phyloP scores from a whole-genome alignment of 495 filamentous ascomycete species.

The Podospora didyma region DNA sequence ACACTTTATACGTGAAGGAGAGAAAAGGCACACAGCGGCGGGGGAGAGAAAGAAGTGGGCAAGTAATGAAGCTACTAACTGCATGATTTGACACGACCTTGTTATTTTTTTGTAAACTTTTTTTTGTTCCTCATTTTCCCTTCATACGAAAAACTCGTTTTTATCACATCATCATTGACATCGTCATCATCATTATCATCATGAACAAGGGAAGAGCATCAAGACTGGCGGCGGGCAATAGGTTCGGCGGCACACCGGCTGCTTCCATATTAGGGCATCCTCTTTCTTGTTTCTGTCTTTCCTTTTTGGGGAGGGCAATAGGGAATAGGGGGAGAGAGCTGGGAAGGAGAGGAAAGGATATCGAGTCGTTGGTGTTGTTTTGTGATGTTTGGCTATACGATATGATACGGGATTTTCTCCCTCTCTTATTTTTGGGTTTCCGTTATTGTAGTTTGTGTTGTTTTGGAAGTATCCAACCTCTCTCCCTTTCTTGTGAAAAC shows the following conservation, averaged over 20 bases:
- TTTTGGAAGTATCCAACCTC: slow-evolving; percentile 27
- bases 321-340: too few species aligned
- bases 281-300: too few species aligned
- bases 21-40: background rate
- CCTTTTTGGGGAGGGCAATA: too few species aligned
- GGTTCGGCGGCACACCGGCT: too few species aligned
- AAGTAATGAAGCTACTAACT: slow-evolving; percentile 7
- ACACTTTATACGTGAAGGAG: background rate
- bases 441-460: background rate
- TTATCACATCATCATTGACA: background rate
- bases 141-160: too few species aligned
- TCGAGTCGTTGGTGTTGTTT: background rate
- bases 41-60: background rate
- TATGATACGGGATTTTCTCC: background rate
- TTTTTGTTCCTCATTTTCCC: slow-evolving; percentile 20
- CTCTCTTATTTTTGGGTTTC: too few species aligned
- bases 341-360: too few species aligned
- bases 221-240: too few species aligned
- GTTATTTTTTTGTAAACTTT: background rate
- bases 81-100: slow-evolving; percentile 29
- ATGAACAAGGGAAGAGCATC: too few species aligned
- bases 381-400: slow-evolving; percentile 9
- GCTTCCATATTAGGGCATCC: too few species aligned
- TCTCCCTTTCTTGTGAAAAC: slow-evolving; percentile 23
- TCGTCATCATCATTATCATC: too few species aligned